Evolutionary conservation across 768 basidiomycete species (phyloP).

Genomic region (Lactarius vividus): DNA sequence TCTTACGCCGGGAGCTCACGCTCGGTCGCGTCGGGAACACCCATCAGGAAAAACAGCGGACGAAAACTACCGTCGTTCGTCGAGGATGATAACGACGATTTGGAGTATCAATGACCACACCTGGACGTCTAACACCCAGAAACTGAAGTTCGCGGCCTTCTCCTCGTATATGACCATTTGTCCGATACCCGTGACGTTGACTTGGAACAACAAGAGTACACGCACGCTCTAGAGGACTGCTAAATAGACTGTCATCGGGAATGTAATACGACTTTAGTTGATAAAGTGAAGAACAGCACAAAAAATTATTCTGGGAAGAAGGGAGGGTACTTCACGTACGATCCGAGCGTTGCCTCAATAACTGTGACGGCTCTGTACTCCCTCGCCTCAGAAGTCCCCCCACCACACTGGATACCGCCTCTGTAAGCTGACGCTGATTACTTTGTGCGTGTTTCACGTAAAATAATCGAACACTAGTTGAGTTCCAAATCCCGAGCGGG

Average conservation of each 20-base stretch:
- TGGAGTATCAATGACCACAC: background rate
- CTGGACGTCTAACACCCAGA: background rate
- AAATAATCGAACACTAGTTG: constrained; percentile 85
- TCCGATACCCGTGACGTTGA: background rate
- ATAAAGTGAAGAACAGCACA: background rate
- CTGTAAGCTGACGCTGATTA: constrained; percentile 69
- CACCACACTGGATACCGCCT: constrained; percentile 77
- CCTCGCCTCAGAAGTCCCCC: constrained; percentile 67
- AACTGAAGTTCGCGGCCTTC: background rate
- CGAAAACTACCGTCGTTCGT: background rate
- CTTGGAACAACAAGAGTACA: background rate
- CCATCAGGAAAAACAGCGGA: background rate
- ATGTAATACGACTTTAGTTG: background rate
- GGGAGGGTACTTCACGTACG: background rate
- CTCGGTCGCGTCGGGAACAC: background rate
- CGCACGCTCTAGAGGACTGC: background rate
- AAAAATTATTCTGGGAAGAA: background rate
- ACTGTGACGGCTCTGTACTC: constrained; percentile 19
- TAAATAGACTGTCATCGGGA: background rate
- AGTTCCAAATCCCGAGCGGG: constrained; percentile 86
- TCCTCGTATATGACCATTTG: background rate
- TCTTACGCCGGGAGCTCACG: constrained; percentile 14
- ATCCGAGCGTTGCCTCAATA: constrained; percentile 27
- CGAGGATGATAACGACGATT: background rate
- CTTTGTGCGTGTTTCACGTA: constrained; percentile 82